Evolutionary conservation across 176 grass and related monocot genomes (phyloP), one percentile per base, ranked within the genome.

Genomic region (Elaeis guineensis): DNA sequence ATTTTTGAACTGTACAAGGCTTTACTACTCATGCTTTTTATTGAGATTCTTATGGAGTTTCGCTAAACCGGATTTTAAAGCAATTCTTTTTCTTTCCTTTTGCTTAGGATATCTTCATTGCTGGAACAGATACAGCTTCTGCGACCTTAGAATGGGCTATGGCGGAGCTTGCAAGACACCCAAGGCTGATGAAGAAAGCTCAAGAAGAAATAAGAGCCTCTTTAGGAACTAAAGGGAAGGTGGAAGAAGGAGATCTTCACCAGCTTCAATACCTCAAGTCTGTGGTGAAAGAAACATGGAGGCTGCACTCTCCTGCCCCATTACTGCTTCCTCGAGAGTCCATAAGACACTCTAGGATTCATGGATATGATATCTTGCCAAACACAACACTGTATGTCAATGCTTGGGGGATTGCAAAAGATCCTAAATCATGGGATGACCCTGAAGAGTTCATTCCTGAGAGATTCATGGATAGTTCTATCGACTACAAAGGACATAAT

Each of bases 321-420:
- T n/a, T n/a, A n/a, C n/a, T 86, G 21, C 11, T 72, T 18, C 51
- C 72, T 5, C 72, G 77, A 18, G 64, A 61, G 54, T 50, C 44
- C 55, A 17, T 14, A 52, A 69, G 61, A 19, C 48, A 3, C 73
- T 68, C 32, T 56, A 52, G 14, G 23, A 44, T 80, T 52, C 62
- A 44, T 16, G 73, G 62, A 3, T 77, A 86, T 18, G 73, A 77
- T 8, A 57, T 86, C 20, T 19, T 62, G 5, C 4, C 69, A 19
- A 57, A 57, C 63, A 73, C 51, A n/a, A 69, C 6, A 0, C 63
- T 77, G 25, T 48, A 73, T 1, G 22, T 80, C 0, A 86, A 81
- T 52, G 21, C 24, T 2, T 77, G 72, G 77, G 83, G 58, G 17
- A 86, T 86, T 12, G 49, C 53, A 14, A 61, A 69, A 52, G 77